Conservation (phyloP, 1,139 yeast species). For the Suhomyces guaymorum region DNA sequence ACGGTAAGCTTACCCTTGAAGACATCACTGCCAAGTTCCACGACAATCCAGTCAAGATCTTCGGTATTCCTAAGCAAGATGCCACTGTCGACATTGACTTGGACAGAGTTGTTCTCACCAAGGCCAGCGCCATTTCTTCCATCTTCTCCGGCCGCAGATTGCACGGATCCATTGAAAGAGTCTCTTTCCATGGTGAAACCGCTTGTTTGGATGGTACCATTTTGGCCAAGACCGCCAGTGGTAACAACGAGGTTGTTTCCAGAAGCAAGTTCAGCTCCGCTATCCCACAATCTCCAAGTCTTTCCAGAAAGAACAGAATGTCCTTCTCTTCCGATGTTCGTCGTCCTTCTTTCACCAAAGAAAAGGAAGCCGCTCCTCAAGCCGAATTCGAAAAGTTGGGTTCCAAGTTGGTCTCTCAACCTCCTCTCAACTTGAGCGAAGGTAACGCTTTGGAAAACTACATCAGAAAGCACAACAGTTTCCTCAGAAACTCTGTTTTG, state of each 20-base stretch:
- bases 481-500: constrained; percentile 81
- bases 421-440: constrained; percentile 69
- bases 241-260: constrained; percentile 53
- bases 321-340: constrained; percentile 47
- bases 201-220: constrained; percentile 82
- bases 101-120: constrained; percentile 58
- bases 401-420: constrained; percentile 71
- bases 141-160: constrained; percentile 39
- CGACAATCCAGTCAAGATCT: constrained; percentile 78
- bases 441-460: constrained; percentile 75
- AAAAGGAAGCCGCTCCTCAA: constrained; percentile 31
- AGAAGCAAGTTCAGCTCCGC: constrained; percentile 43
- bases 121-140: constrained; percentile 41
- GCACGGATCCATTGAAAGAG: constrained; percentile 87
- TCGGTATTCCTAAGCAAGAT: constrained; percentile 80
- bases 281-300: constrained; percentile 47
- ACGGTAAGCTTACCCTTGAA: constrained; percentile 67
- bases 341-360: constrained; percentile 46
- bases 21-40: constrained; percentile 77
- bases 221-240: constrained; percentile 57
- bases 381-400: constrained; percentile 60
- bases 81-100: constrained; percentile 79
- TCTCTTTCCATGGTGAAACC: constrained; percentile 73
- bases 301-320: constrained; percentile 46
- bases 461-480: constrained; percentile 81